Evolutionary conservation across 2,329 filamentous ascomycete genomes (phyloP).

Genomic region (Juglanconis oblonga): DNA sequence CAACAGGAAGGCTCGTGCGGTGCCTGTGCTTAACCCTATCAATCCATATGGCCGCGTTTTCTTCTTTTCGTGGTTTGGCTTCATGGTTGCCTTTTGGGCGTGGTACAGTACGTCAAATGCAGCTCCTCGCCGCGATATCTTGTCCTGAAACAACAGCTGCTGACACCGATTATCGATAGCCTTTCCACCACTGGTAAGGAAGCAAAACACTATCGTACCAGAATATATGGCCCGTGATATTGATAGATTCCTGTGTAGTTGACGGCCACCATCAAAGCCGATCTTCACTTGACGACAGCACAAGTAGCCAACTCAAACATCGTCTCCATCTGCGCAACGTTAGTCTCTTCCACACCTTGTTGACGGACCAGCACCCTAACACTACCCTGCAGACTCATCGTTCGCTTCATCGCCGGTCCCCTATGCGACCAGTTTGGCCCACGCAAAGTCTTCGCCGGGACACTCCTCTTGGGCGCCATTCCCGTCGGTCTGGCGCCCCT

Average conservation of each 20-base stretch:
- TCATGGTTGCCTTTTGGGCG: slow-evolving; percentile 84
- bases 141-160: not conserved
- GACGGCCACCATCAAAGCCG: slow-evolving; percentile 73
- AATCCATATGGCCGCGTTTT: slow-evolving; percentile 83
- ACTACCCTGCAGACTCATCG: slow-evolving; percentile 52
- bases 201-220: not conserved
- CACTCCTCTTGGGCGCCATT: slow-evolving; percentile 74
- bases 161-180: slow-evolving; percentile 35
- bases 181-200: slow-evolving; percentile 74
- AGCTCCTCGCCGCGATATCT: not conserved
- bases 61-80: slow-evolving; percentile 85
- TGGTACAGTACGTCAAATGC: slow-evolving; percentile 58
- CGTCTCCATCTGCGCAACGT: slow-evolving; percentile 71
- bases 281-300: slow-evolving; percentile 66
- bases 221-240: not conserved
- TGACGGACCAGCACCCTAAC: not conserved
- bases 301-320: slow-evolving; percentile 91
- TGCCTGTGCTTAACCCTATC: slow-evolving; percentile 75
- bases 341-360: slow-evolving; percentile 25
- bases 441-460: slow-evolving; percentile 72
- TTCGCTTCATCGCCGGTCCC: slow-evolving; percentile 76
- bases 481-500: slow-evolving; percentile 81
- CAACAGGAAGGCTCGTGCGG: slow-evolving; percentile 76
- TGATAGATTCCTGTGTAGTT: slow-evolving; percentile 38
- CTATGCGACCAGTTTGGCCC: slow-evolving; percentile 84